Conservation (phyloP, 2,329 filamentous ascomycete species). For the Chaetothyriales sp. region DNA sequence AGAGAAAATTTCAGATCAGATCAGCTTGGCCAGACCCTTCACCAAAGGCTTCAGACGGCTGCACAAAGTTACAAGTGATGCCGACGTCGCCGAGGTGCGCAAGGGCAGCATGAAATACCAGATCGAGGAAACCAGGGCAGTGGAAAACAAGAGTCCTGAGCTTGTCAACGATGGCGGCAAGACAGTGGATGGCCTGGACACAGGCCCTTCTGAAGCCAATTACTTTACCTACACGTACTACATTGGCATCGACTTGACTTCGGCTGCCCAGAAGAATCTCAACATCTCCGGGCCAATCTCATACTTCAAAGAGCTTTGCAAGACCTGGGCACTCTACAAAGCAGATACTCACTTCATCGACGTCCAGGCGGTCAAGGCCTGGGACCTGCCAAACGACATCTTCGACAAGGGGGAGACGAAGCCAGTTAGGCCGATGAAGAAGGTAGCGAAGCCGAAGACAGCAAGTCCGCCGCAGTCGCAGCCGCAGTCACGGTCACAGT, state of each 20-base stretch:
- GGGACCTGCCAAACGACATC: conserved; percentile 77
- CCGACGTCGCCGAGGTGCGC: conserved; percentile 49
- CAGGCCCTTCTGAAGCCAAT: conserved; percentile 27
- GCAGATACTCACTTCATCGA: conserved; percentile 62
- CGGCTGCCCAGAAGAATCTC: conserved; percentile 35
- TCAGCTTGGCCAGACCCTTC: conserved; percentile 77
- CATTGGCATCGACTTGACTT: conserved; percentile 47
- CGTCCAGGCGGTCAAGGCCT: conserved; percentile 74
- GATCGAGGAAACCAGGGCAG: conserved; percentile 38
- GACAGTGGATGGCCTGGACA: conserved; percentile 27
- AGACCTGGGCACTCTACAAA: conserved; percentile 60
- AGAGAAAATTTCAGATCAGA: conserved; percentile 58
- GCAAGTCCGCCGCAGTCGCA: neutral
- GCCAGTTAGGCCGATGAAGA: conserved; percentile 46
- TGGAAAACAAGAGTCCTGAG: conserved; percentile 36
- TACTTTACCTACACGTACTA: conserved; percentile 90
- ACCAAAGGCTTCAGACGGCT: conserved; percentile 81
- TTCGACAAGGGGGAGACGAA: conserved; percentile 62
- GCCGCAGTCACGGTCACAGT: neutral
- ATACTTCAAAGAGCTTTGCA: conserved; percentile 75
- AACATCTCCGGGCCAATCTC: conserved; percentile 60
- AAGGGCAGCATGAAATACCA: conserved; percentile 50
- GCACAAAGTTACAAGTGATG: conserved; percentile 53
- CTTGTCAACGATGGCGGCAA: conserved; percentile 34
- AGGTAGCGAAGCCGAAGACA: conserved; percentile 19